Percentiles rank a stretch among this genome's conserved stretches.
Conservation (phyloP, 371 early-diverging fungal genomes). For the Mortierella sp. region DNA sequence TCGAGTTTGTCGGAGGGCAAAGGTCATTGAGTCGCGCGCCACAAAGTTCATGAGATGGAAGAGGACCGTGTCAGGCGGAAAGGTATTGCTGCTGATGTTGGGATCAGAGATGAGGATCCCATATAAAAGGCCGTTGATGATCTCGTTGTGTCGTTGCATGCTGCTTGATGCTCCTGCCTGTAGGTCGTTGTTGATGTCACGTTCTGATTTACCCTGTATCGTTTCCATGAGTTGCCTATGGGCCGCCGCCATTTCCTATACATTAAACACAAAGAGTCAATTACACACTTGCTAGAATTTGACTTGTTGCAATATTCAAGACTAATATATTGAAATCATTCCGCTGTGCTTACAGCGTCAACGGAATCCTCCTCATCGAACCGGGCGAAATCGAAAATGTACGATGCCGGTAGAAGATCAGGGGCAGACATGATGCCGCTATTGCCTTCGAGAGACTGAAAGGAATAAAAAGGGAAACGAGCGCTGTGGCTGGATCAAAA, state of each 20-base stretch:
- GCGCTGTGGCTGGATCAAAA: too few relatives aligned
- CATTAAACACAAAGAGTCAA: too few relatives aligned
- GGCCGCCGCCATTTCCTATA: slow-evolving; percentile 66
- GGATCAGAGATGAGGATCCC: slow-evolving; percentile 66
- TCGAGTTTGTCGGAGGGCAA: slow-evolving; percentile 63
- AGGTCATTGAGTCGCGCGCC: slow-evolving; percentile 72
- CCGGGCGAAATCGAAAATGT: slow-evolving; percentile 58
- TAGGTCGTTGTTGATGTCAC: slow-evolving; percentile 71
- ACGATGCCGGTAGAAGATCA: slow-evolving; percentile 45
- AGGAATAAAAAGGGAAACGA: too few relatives aligned
- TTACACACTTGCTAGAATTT: too few relatives aligned
- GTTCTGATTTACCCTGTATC: slow-evolving; percentile 65
- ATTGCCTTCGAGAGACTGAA: too few relatives aligned
- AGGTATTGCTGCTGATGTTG: slow-evolving; percentile 4
- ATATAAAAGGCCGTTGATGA: slow-evolving; percentile 75
- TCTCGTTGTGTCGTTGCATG: slow-evolving; percentile 66
- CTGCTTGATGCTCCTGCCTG: slow-evolving; percentile 70
- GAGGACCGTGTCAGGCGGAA: slow-evolving; percentile 45
- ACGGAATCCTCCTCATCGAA: slow-evolving; percentile 58
- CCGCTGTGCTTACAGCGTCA: slow-evolving; percentile 56
- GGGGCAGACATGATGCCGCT: slow-evolving; percentile 29
- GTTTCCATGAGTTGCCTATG: slow-evolving; percentile 59
- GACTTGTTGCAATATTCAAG: too few relatives aligned
- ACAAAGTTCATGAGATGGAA: slow-evolving; percentile 72
- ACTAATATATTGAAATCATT: too few relatives aligned